Evolutionary conservation across 495 filamentous ascomycete species (phyloP).

Genomic region (Daldinia caldariorum): DNA sequence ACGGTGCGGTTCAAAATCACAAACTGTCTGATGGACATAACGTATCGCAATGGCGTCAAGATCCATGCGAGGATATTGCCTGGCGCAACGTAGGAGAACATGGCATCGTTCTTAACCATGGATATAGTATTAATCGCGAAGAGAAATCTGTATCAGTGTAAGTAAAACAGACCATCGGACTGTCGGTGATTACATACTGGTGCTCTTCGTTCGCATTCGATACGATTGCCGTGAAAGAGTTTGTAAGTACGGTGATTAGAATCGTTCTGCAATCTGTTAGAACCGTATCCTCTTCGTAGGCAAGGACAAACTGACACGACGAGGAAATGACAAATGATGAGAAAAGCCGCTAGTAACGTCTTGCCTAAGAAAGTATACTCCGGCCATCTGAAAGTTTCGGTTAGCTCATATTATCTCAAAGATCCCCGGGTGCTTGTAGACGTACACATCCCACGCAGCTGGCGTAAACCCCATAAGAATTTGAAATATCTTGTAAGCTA

Average conservation of each 20-base stretch:
- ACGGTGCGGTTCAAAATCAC: constrained; percentile 83
- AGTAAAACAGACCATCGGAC: neutral
- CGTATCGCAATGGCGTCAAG: constrained; percentile 78
- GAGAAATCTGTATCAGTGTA: constrained; percentile 64
- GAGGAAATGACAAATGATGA: constrained; percentile 94
- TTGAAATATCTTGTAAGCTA: constrained; percentile 92
- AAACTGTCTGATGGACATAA: constrained; percentile 80
- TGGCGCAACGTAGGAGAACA: constrained; percentile 92
- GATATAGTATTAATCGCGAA: constrained; percentile 95
- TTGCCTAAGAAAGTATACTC: constrained; percentile 82
- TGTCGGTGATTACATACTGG: constrained; percentile 59
- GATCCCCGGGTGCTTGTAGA: neutral
- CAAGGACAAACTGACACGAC: constrained; percentile 65
- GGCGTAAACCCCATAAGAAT: constrained; percentile 84
- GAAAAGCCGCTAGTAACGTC: constrained; percentile 76
- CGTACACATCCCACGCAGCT: constrained; percentile 63
- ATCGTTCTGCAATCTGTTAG: constrained; percentile 67
- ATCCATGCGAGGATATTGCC: constrained; percentile 90
- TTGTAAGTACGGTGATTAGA: constrained; percentile 89
- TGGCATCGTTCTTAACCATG: constrained; percentile 93
- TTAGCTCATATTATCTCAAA: constrained; percentile 18
- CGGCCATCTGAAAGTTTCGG: constrained; percentile 69
- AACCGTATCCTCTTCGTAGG: neutral
- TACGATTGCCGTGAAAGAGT: constrained; percentile 92
- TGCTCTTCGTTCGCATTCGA: constrained; percentile 93